These are phyloP conservation scores for Colletotrichum scovillei DNA, from an alignment of 2,329 filamentous ascomycete genomes.

Conservation along the genomic window DNA sequence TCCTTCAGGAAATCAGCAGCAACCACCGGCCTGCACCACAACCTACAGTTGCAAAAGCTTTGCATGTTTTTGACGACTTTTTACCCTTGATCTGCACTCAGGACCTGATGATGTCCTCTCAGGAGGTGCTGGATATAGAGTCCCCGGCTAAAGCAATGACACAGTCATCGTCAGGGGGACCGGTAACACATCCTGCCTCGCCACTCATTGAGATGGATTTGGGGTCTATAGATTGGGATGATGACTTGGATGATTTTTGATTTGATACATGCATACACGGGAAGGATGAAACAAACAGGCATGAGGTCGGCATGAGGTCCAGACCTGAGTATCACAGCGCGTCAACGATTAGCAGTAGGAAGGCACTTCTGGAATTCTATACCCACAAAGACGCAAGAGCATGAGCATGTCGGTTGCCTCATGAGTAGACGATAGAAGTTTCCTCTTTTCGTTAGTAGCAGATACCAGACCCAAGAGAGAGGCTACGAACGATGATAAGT, in stretches of 20 bases:
- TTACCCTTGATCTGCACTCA: slow-evolving; percentile 56
- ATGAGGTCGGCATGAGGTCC: background rate
- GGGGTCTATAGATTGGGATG: slow-evolving; percentile 32
- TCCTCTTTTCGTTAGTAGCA: background rate
- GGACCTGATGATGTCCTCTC: slow-evolving; percentile 58
- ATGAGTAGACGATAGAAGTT: background rate
- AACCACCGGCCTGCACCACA: background rate
- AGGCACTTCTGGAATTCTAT: slow-evolving; percentile 3
- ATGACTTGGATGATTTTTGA: slow-evolving; percentile 35
- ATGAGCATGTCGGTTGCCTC: background rate
- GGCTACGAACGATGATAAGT: background rate
- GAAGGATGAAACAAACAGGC: background rate
- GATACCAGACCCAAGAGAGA: background rate
- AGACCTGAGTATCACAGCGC: background rate
- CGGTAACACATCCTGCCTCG: background rate
- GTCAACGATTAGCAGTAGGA: background rate
- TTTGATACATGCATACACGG: background rate
- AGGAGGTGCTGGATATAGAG: slow-evolving; percentile 58
- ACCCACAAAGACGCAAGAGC: background rate
- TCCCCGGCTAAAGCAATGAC: slow-evolving; percentile 36
- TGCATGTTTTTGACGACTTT: background rate
- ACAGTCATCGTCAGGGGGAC: slow-evolving; percentile 8
- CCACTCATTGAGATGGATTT: slow-evolving; percentile 22
- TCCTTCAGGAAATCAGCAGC: slow-evolving; percentile 7
- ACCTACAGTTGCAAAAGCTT: background rate